Evolutionary conservation across 345 rosid species (phyloP), one percentile per base, ranked within the genome.

Genomic region (Orychophragmus violaceus): DNA sequence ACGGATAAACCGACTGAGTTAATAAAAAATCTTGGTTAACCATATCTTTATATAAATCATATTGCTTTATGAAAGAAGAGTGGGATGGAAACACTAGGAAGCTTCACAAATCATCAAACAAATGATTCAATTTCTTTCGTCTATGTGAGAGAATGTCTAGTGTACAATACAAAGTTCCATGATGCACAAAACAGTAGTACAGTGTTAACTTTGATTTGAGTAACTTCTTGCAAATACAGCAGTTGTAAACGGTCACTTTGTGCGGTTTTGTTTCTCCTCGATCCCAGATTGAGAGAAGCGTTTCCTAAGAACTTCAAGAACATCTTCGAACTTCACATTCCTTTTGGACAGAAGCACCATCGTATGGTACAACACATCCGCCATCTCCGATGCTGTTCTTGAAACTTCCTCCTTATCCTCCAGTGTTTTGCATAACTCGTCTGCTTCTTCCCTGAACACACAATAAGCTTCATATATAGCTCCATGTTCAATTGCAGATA

Each of bases 301-400:
- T 11, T 41, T 75, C 3, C 91, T 70, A 28, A 84, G 86, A 68
- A 84, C 77, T 75, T 81, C 79, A 5, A 87, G 61, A 35, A 86
- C 95, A 39, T 78, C 83, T 81, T 87, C 95, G 0, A 82, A 16
- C 65, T 78, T 81, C 28, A 80, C 87, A 69, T 58, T 77, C 74
- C 78, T 82, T 23, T 62, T 81, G 1, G 85, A 80, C 53, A 88
- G 62, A 3, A 94, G 74, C 69, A 87, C 97, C 93, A 90, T 82
- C 12, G 91, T 64, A 68, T 88, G 96, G 58, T 90, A 90, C 0
- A 88, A 63, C 19, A 85, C 77, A 74, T 94, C 93, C 2, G 84
- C 96, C 96, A 88, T 94, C 74, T 94, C 95, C 2, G 93, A 84
- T 5, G 87, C 86, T 8, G 86, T 74, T 5, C 82, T 84, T 17